phyloP scores from a whole-genome alignment of 1,139 yeast genomes.

The Spathaspora sp. region DNA sequence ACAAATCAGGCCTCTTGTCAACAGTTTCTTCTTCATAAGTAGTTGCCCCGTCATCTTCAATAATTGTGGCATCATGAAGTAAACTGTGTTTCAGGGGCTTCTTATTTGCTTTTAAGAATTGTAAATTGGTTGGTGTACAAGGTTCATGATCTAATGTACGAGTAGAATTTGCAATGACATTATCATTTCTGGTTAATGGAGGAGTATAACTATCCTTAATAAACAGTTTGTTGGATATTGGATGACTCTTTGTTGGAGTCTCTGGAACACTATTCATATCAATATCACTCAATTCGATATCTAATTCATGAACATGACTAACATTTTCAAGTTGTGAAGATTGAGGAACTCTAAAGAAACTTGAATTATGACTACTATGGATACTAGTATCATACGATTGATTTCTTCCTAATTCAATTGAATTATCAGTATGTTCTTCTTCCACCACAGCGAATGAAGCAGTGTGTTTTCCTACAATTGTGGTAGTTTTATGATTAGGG shows the following conservation, averaged over 20 bases:
- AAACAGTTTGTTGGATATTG: not conserved
- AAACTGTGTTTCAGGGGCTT: not conserved
- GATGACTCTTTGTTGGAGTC: conserved; percentile 41
- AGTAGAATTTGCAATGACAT: not conserved
- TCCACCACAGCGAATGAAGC: not conserved
- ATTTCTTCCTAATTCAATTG: conserved; percentile 47
- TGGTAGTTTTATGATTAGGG: conserved; percentile 18
- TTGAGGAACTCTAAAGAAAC: conserved; percentile 32
- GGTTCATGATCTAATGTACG: conserved; percentile 20
- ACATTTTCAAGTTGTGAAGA: not conserved
- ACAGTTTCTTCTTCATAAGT: not conserved
- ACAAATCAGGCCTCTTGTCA: not conserved
- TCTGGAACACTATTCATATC: conserved; percentile 30
- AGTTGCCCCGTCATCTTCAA: not conserved
- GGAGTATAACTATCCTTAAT: not conserved
- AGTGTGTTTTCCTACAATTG: conserved; percentile 16
- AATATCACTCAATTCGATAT: conserved; percentile 20
- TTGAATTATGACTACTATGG: conserved; percentile 22
- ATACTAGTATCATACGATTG: conserved; percentile 16
- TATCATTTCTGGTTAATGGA: conserved; percentile 1
- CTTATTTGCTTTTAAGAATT: conserved; percentile 7
- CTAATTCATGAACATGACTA: conserved; percentile 19
- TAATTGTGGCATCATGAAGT: not conserved
- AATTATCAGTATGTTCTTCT: conserved; percentile 13
- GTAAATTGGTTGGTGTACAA: conserved; percentile 27